Evolutionary conservation across 2,329 filamentous ascomycete genomes (phyloP), one percentile per base, ranked within the genome.

Genomic region (Curvularia verruculosa): DNA sequence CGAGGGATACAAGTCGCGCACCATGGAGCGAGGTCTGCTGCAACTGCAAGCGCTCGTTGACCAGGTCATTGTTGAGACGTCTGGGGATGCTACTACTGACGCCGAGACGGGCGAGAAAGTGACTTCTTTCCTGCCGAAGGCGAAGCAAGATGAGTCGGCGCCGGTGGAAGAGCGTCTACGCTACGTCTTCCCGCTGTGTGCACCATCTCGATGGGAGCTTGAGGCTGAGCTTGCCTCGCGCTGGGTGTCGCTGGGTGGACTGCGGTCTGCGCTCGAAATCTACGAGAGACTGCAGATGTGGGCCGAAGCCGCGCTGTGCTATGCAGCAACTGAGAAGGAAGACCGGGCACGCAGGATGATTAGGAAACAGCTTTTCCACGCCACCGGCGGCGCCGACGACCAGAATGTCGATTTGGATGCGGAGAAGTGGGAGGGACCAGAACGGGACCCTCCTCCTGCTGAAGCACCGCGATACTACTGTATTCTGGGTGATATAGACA

Each of bases 41-140:
- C 95, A 99, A 77, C 85, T 99, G 65, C 95, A 99, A 77, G 93
- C 93, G 1, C 86, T 99, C 0, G 93, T 97, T 1, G 95, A 99
- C 66, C 95, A 99, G 71, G 89, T 99, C 50, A 87, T 99, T 57
- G 90, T 91, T 0, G 93, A 98, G 59, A 98, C 91, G 0, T 81
- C 84, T 3, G 70, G 69, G 0, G 61, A 71, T 40, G 45, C 62
- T 10, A 70, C 66, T 1, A 62, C 64, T 13, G 64, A 70, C 49
- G 67, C 62, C 3, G 66, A 69, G 39, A 66, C 71, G 1, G 69
- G 70, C 2, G 64, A 67, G 15, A 68, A 88, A 45, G 84, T 90
- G 0, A 88, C 89, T 0, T 89, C 90, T 0, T 97, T 98, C 80
- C 82, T 98, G 24, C 92, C 93, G 0, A 86, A 87, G 34, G 83